Conservation (phyloP, 2,329 filamentous ascomycete genomes). For the Byssochlamys sp. region DNA sequence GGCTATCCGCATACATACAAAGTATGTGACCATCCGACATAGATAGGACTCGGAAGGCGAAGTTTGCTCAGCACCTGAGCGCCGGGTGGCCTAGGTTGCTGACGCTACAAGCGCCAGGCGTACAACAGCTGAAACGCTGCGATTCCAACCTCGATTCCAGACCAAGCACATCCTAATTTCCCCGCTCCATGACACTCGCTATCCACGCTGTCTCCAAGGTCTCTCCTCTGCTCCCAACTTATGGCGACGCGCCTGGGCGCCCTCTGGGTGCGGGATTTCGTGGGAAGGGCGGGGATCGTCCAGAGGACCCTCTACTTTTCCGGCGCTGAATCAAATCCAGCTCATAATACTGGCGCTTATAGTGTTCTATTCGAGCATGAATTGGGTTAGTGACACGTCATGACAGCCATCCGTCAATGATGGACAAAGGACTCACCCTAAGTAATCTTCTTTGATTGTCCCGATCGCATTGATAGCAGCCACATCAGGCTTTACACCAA, state of each 20-base stretch:
- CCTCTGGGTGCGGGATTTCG: neutral
- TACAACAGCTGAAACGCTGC: neutral
- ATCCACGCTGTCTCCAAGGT: neutral
- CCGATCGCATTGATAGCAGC: slow-evolving; percentile 94
- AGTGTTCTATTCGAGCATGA: slow-evolving; percentile 7
- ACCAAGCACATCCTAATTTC: neutral
- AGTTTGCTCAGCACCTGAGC: neutral
- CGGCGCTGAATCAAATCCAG: neutral
- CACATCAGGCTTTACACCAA: slow-evolving; percentile 86
- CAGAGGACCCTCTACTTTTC: neutral
- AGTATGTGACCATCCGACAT: neutral
- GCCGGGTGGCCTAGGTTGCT: neutral
- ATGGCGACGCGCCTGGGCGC: neutral
- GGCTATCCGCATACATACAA: neutral
- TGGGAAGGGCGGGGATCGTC: neutral
- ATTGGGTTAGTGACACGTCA: neutral
- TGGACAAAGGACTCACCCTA: slow-evolving; percentile 30
- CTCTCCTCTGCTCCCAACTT: neutral
- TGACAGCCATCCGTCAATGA: neutral
- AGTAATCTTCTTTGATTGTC: slow-evolving; percentile 72
- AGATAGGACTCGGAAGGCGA: neutral
- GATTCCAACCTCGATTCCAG: neutral
- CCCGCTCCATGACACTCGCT: neutral
- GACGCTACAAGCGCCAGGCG: neutral
- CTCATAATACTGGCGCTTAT: neutral